Conservation (phyloP, 352 stramenopile species). For the Discostella stelligera region DNA sequence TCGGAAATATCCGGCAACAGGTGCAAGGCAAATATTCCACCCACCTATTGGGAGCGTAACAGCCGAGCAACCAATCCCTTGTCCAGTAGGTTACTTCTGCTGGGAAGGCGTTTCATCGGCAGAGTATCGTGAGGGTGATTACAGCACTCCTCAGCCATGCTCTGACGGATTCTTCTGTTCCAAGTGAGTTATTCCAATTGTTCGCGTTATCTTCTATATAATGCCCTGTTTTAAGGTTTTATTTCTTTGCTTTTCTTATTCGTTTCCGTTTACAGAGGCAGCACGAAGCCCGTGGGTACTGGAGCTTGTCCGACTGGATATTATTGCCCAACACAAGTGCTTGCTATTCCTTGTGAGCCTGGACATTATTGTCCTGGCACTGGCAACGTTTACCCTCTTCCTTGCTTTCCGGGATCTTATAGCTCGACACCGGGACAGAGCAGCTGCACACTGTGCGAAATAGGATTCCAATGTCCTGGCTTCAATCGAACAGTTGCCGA, state of each 20-base stretch:
- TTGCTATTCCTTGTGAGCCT: slow-evolving; percentile 89
- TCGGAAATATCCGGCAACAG: slow-evolving; percentile 56
- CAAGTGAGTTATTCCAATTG: slow-evolving; percentile 78
- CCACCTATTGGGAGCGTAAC: slow-evolving; percentile 34
- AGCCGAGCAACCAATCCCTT: slow-evolving; percentile 91
- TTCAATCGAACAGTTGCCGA: slow-evolving; percentile 37
- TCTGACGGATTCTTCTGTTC: slow-evolving; percentile 96
- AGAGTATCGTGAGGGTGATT: slow-evolving; percentile 85
- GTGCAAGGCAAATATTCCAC: slow-evolving; percentile 43
- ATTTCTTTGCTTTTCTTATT: slow-evolving; percentile 45
- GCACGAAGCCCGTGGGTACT: slow-evolving; percentile 85
- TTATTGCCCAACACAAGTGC: slow-evolving; percentile 90
- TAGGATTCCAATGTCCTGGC: slow-evolving; percentile 90
- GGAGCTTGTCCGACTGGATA: slow-evolving; percentile 93
- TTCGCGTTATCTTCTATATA: not conserved
- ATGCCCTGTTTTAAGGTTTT: not conserved
- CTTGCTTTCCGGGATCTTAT: slow-evolving; percentile 93
- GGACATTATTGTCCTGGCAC: slow-evolving; percentile 93
- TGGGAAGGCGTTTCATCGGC: slow-evolving; percentile 84
- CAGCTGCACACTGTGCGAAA: slow-evolving; percentile 92
- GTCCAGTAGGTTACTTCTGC: slow-evolving; percentile 92
- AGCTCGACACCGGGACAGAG: slow-evolving; percentile 85
- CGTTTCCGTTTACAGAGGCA: slow-evolving; percentile 29
- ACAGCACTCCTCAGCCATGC: slow-evolving; percentile 91
- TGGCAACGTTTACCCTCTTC: slow-evolving; percentile 88